A percentile compares a stretch with the other conserved stretches of the same genome.
phyloP scores from a whole-genome alignment of 2,329 filamentous ascomycete genomes.

The Zasmidium cellare region DNA sequence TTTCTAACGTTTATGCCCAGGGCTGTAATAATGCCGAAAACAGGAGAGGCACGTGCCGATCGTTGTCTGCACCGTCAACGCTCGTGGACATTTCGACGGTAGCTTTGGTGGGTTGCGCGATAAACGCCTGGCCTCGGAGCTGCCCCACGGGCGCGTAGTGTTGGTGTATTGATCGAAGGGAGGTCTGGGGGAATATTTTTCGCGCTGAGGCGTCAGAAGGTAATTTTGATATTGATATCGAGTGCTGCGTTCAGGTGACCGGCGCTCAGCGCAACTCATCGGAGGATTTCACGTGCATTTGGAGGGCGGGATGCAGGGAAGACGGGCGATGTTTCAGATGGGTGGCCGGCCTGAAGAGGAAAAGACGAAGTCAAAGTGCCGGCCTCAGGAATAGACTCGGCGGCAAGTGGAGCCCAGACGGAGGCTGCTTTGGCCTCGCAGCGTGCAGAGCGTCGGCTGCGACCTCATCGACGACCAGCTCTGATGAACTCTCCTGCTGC shows the following conservation, averaged over 20 bases:
- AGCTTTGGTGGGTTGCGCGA: neutral
- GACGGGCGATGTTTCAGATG: conserved; percentile 2
- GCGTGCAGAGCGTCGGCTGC: neutral
- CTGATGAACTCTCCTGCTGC: neutral
- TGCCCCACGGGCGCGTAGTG: neutral
- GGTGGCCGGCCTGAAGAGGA: neutral
- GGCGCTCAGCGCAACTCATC: neutral
- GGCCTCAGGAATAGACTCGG: neutral
- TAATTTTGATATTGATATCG: neutral
- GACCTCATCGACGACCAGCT: neutral
- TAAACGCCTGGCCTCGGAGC: neutral
- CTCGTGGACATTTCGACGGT: neutral
- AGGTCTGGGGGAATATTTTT: neutral
- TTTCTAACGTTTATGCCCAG: too few relatives aligned
- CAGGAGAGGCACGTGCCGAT: neutral
- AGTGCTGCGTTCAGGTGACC: neutral
- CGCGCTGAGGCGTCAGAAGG: neutral
- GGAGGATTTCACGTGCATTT: neutral
- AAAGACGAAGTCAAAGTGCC: neutral
- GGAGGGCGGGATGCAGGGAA: conserved; percentile 2
- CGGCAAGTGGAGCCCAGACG: conserved; percentile 4
- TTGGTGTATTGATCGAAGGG: neutral
- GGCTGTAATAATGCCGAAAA: neutral
- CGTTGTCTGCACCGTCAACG: neutral
- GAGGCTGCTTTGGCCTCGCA: neutral